Evolutionary conservation across 306 rosid genomes (phyloP).

Genomic region (Citrullus amarus): DNA sequence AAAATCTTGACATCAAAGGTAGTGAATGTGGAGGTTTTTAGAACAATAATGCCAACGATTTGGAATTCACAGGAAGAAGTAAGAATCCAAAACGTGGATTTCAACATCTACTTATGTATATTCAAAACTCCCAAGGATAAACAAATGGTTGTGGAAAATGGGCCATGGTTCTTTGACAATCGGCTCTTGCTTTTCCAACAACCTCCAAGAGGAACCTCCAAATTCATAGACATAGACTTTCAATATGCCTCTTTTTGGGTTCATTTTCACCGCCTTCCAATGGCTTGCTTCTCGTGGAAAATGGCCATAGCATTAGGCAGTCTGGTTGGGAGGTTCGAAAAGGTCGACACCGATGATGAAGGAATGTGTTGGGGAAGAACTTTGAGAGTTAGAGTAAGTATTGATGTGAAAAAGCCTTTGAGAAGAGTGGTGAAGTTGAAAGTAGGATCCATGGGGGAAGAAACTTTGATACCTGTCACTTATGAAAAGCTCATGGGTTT

Average conservation of each 20-base stretch:
- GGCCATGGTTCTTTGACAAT: neutral
- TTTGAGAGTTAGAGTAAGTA: neutral
- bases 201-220: neutral
- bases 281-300: neutral
- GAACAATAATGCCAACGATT: neutral
- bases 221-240: neutral
- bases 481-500: neutral
- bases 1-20: neutral
- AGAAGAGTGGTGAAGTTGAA: neutral
- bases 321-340: neutral
- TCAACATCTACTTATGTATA: neutral
- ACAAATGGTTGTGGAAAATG: neutral
- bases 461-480: neutral
- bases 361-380: neutral
- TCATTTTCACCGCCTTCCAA: neutral
- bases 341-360: neutral
- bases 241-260: neutral
- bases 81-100: neutral
- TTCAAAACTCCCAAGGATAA: neutral
- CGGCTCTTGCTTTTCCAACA: neutral
- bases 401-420: neutral
- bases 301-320: neutral
- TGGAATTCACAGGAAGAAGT: neutral
- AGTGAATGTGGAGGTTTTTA: neutral
- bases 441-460: neutral